These are phyloP conservation scores for Pisolithus sp. DNA, from an alignment of 768 basidiomycete species.

Conservation along the genomic window DNA sequence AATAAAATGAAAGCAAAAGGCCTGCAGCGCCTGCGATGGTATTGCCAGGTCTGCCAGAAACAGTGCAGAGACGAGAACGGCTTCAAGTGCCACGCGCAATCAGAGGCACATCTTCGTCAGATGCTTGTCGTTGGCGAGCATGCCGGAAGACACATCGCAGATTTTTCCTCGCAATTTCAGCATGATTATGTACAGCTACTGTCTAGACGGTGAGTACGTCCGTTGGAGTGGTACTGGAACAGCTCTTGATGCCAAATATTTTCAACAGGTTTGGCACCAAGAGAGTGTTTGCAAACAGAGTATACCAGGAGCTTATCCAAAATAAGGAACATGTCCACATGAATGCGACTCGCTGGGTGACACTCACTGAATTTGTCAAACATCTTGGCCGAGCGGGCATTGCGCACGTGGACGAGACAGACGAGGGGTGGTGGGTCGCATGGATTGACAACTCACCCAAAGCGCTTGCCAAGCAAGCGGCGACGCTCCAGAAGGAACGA, in stretches of 20 bases:
- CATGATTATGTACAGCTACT: conserved; percentile 87
- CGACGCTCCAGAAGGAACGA: conserved; percentile 86
- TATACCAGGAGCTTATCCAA: conserved; percentile 96
- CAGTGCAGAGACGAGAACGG: conserved; percentile 99
- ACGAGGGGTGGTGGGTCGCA: conserved; percentile 95
- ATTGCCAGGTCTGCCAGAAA: conserved; percentile 98
- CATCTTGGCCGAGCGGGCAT: conserved; percentile 81
- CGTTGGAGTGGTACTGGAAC: neutral
- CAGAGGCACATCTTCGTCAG: conserved; percentile 88
- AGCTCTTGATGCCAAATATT: neutral
- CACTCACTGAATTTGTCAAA: conserved; percentile 92
- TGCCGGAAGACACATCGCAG: conserved; percentile 85
- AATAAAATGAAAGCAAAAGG: conserved; percentile 99
- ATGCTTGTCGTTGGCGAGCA: conserved; percentile 97
- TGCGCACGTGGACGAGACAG: conserved; percentile 93
- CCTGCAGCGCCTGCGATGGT: conserved; percentile 93
- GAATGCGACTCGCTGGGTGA: conserved; percentile 98
- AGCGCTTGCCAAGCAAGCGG: conserved; percentile 85
- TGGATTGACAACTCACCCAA: conserved; percentile 98
- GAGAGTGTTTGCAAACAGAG: conserved; percentile 88
- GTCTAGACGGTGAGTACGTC: conserved; percentile 61
- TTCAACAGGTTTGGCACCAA: conserved; percentile 78
- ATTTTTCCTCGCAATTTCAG: conserved; percentile 86
- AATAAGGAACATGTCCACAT: conserved; percentile 95
- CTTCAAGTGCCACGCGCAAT: conserved; percentile 90